phyloP scores from a whole-genome alignment of 106 monocot genomes.

The Cymbidium sinense region DNA sequence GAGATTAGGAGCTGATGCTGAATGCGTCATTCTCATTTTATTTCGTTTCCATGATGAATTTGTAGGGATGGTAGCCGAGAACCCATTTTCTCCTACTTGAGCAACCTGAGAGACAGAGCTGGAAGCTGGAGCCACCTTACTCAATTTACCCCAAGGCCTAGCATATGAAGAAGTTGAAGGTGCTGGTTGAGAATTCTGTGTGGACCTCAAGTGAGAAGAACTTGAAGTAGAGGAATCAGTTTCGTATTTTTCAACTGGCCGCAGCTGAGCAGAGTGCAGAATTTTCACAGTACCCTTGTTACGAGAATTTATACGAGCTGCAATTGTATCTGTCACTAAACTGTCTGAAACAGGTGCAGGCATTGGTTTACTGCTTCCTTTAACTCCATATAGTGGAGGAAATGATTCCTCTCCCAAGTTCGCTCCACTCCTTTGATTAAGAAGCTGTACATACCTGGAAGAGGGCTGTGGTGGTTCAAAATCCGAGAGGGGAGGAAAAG shows the following conservation, averaged over 20 bases:
- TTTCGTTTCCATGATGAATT: constrained; percentile 25
- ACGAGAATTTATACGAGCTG: constrained; percentile 32
- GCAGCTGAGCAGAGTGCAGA: constrained; percentile 18
- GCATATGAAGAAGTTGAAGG: constrained; percentile 5
- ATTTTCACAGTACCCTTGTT: constrained; percentile 21
- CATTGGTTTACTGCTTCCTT: constrained; percentile 25
- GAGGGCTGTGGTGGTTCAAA: constrained; percentile 41
- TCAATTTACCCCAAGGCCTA: constrained; percentile 15
- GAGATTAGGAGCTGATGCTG: constrained; percentile 53
- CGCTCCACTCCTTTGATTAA: constrained; percentile 32
- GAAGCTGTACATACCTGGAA: constrained; percentile 51
- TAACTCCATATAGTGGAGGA: constrained; percentile 74
- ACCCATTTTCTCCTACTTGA: constrained; percentile 25
- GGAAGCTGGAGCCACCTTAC: not conserved
- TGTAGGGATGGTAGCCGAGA: constrained; percentile 18
- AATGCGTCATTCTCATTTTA: constrained; percentile 40
- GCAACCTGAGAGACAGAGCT: constrained; percentile 2
- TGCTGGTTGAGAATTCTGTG: constrained; percentile 1
- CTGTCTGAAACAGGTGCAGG: constrained; percentile 17
- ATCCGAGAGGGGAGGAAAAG: constrained; percentile 74
- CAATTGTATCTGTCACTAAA: constrained; percentile 29
- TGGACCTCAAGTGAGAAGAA: constrained; percentile 19
- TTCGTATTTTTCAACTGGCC: constrained; percentile 15
- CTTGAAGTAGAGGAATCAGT: constrained; percentile 7
- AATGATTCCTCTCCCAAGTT: constrained; percentile 59